Evolutionary conservation across 1,284 basidiomycete species (phyloP), one percentile per base, ranked within the genome.

Genomic region (Tausonia pullulans): DNA sequence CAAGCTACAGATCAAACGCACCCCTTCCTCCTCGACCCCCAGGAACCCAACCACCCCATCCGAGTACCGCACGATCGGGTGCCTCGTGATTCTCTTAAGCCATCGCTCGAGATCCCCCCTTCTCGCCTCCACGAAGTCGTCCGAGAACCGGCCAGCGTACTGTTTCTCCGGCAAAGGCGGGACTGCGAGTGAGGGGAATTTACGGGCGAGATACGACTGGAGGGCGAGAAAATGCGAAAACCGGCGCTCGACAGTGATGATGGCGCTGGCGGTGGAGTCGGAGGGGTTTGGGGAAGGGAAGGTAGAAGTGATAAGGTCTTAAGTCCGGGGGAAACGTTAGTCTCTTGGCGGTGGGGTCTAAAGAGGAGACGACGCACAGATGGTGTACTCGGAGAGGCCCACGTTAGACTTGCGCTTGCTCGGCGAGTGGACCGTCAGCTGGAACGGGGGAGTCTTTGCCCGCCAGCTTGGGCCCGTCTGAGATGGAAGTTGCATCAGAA

Each of bases 171-270:
- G 90, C 2, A 92, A 79, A 0, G 88, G 86, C 0, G 89, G 88
- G 1, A 92, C 78, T 2, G 84, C 84, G 50, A 92, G 82, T 0
- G 87, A 87, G 7, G 88, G 86, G 7, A 88, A 81, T 5, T 83
- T 80, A 46, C 83, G 78, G 43, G 80, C 78, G 51, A 92, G 76
- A 3, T 85, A 82, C 1, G 85, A 83, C 68, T 89, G 85, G 40
- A 92, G 79, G 66, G 86, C 81, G 27, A 86, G 83, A 70, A 93
- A 93, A 67, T 92, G 87, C 2, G 87, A 90, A 76, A 88, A 93
- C 9, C 90, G 83, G 13, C 90, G 80, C 39, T 85, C 79, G 39
- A 91, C 89, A 0, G 85, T 88, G 63, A 88, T 78, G 40, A 80
- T 78, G 0, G 82, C 78, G 2, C 79, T 77, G 1, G 71, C 59